phyloP scores from a whole-genome alignment of 768 basidiomycete genomes.

The Collybia nuda region DNA sequence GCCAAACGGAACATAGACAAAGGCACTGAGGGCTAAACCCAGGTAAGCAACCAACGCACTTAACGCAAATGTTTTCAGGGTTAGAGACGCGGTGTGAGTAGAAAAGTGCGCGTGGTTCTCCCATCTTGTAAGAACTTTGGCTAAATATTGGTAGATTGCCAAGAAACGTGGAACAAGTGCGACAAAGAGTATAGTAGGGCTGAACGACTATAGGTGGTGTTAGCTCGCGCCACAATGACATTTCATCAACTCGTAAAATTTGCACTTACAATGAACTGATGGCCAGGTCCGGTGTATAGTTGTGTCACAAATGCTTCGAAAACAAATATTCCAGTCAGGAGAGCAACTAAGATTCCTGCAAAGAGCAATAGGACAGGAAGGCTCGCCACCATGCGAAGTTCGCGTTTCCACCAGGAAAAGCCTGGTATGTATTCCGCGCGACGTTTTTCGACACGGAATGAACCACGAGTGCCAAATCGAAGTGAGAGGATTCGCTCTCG shows the following conservation, averaged over 20 bases:
- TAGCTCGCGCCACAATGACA: not conserved
- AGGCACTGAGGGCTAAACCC: slow-evolving; percentile 89
- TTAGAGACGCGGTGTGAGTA: slow-evolving; percentile 74
- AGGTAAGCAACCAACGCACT: slow-evolving; percentile 90
- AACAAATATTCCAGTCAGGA: slow-evolving; percentile 82
- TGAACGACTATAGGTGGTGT: slow-evolving; percentile 53
- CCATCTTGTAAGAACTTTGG: slow-evolving; percentile 75
- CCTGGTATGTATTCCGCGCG: slow-evolving; percentile 57
- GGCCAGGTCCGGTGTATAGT: slow-evolving; percentile 86
- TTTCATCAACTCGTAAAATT: no score
- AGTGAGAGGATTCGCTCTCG: slow-evolving; percentile 82
- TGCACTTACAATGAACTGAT: slow-evolving; percentile 74
- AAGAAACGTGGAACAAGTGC: slow-evolving; percentile 80
- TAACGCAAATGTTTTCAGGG: slow-evolving; percentile 88
- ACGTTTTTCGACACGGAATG: slow-evolving; percentile 73
- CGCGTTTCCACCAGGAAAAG: slow-evolving; percentile 73
- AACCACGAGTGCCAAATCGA: slow-evolving; percentile 77
- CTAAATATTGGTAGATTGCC: slow-evolving; percentile 66
- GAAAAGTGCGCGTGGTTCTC: slow-evolving; percentile 90
- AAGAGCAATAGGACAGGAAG: slow-evolving; percentile 75
- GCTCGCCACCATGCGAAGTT: slow-evolving; percentile 64
- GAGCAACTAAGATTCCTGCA: slow-evolving; percentile 60
- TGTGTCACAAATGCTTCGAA: slow-evolving; percentile 90
- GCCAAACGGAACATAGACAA: slow-evolving; percentile 94
- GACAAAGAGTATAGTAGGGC: slow-evolving; percentile 83